Percentiles rank a stretch among this genome's conserved stretches.
phyloP scores from a whole-genome alignment of 2,329 filamentous ascomycete species.

The Aspergillus proliferans region DNA sequence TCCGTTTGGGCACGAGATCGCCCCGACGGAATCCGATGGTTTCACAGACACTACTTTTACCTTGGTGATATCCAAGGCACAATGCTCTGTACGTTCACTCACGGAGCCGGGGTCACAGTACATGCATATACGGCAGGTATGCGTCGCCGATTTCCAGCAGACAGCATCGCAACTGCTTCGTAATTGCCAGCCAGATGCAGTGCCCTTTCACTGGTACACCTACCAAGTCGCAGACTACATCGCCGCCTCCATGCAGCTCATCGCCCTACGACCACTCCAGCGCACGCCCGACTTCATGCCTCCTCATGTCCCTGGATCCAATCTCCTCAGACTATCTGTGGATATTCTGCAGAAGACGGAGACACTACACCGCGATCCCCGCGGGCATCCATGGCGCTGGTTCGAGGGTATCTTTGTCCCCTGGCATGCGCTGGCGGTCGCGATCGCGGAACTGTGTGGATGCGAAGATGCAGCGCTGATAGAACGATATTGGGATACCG shows the following conservation, averaged over 20 bases:
- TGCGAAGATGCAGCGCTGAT: conserved; percentile 19
- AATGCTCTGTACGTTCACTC: conserved; percentile 16
- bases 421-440: conserved; percentile 28
- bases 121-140: conserved; percentile 19
- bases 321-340: conserved; percentile 20
- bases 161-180: conserved; percentile 14
- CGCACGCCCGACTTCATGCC: conserved; percentile 18
- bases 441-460: conserved; percentile 26
- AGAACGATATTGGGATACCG: conserved; percentile 19
- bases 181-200: conserved; percentile 13
- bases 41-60: conserved; percentile 26
- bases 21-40: conserved; percentile 9
- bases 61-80: conserved; percentile 17
- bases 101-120: conserved; percentile 17
- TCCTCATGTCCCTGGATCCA: conserved; percentile 16
- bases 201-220: conserved; percentile 22
- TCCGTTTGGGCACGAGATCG: conserved; percentile 17
- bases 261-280: conserved; percentile 22
- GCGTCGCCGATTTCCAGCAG: conserved; percentile 20
- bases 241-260: conserved; percentile 22
- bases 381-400: conserved; percentile 20
- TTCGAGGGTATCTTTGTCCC: conserved; percentile 23
- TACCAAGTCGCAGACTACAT: conserved; percentile 15
- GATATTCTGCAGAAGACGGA: conserved; percentile 17
- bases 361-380: conserved; percentile 15